phyloP scores from a whole-genome alignment of 495 filamentous ascomycete species.

The Penicillium waksmanii region DNA sequence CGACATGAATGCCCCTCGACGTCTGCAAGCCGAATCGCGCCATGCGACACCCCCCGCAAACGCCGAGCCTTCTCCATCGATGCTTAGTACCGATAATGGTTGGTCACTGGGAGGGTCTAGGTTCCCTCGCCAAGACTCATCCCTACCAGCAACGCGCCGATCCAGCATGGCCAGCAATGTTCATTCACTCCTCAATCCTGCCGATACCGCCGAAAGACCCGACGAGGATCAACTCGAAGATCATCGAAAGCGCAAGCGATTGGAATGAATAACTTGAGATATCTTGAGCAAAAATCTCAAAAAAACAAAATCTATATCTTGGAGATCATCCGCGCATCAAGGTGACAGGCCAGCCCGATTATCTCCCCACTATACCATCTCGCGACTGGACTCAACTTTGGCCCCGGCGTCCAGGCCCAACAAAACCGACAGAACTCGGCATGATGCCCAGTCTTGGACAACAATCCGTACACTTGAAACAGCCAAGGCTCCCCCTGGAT shows the following conservation, averaged over 20 bases:
- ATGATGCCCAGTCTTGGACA: slow-evolving; percentile 14
- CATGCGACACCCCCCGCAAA: slow-evolving; percentile 71
- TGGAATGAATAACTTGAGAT: slow-evolving; percentile 47
- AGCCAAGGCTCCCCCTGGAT: slow-evolving; percentile 6
- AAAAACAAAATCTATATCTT: slow-evolving; percentile 16
- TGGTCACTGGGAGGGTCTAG: slow-evolving; percentile 59
- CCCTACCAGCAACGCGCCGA: slow-evolving; percentile 67
- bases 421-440: slow-evolving; percentile 6
- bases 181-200: slow-evolving; percentile 80
- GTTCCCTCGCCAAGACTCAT: slow-evolving; percentile 48
- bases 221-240: slow-evolving; percentile 76
- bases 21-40: slow-evolving; percentile 60
- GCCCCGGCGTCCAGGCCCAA: not conserved
- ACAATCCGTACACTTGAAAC: slow-evolving; percentile 20
- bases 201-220: slow-evolving; percentile 73
- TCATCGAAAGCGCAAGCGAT: slow-evolving; percentile 79
- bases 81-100: slow-evolving; percentile 56
- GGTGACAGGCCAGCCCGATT: not conserved
- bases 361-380: not conserved
- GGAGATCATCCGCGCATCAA: not conserved
- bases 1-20: slow-evolving; percentile 67
- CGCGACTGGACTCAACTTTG: not conserved
- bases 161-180: slow-evolving; percentile 79
- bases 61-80: slow-evolving; percentile 51
- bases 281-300: not conserved